Conservation (phyloP, 805 yeast species). For the Cyberlindnera meyerae region DNA sequence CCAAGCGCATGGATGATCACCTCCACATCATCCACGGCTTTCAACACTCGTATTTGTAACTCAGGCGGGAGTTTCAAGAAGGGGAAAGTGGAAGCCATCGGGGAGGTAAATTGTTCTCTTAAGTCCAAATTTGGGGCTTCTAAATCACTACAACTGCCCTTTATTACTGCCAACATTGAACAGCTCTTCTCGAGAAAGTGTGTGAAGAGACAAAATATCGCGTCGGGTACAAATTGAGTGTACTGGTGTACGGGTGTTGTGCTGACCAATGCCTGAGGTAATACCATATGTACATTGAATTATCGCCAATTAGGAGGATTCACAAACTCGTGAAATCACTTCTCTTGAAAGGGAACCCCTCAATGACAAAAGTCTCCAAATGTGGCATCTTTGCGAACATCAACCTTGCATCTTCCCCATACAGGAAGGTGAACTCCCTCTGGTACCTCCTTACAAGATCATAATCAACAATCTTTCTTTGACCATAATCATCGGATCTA, state of each 20-base stretch:
- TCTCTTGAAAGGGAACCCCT: conserved; percentile 6
- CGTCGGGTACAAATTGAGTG: too few species aligned
- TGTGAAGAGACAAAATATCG: too few species aligned
- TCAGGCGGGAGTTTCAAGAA: not conserved
- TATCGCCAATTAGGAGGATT: too few species aligned
- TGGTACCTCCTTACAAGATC: not conserved
- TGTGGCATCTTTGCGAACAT: not conserved
- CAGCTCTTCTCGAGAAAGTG: too few species aligned
- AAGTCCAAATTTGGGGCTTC: too few species aligned
- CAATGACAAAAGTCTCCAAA: conserved; percentile 1
- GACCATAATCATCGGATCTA: conserved; percentile 20
- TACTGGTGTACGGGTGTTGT: too few species aligned
- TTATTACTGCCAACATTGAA: too few species aligned
- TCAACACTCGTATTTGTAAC: not conserved
- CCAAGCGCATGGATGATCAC: not conserved
- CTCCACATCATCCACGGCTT: not conserved
- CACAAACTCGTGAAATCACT: not conserved
- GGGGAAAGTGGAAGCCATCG: too few species aligned
- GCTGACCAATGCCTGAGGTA: too few species aligned
- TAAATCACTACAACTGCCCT: too few species aligned
- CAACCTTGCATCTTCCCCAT: not conserved
- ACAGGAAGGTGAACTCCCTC: conserved; percentile 2
- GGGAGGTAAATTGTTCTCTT: too few species aligned
- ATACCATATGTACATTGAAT: too few species aligned
- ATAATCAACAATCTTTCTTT: not conserved